Base-by-base conservation (phyloP, 169 alveolate species). In the Plasmodium gonderi region DNA sequence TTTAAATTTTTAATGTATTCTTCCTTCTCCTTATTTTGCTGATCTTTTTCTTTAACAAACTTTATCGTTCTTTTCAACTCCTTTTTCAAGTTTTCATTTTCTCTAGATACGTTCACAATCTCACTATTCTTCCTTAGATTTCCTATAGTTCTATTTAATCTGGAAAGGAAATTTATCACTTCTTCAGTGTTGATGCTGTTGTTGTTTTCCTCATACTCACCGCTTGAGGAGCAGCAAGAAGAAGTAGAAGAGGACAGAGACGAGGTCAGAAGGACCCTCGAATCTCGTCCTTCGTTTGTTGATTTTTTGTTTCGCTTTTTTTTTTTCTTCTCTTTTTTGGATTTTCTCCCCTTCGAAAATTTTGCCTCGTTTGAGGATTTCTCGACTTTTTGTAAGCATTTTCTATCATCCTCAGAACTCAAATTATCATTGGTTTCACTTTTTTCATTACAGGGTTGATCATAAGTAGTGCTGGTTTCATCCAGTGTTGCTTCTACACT, bases 1-100 rank as follows among this genome's bases (percentile, higher is more conserved):
- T 83, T 83, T 72, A 83, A 31, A 36, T 1, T 64, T 72, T 45
- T 72, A 60, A 72, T 38, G 0, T 47, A 23, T 5, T 69, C 64
- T 33, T 83, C 83, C 0, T 45, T 31, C 64, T 83, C 23, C 31
- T 26, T 83, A 36, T 65, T 44, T 65, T 80, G 44, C 20, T 47
- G 47, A 20, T 65, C 79, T 11, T 29, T 40, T 80, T 11, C 42
- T 54, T 72, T 72, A 0, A 33, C 12, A 12, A 69, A 47, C 64
- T 47, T 83, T 36, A 69, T 3, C 23, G 36, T 60, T 44, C 64
- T 44, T 3, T 80, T 31, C 31, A 83, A n/a, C n/a, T 72, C 75
- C 3, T 26, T 69, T 60, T 69, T 47, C 33, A 47, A 42, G 0
- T 69, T 2, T 72, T 12, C 31, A 45, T 26, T 20, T 60, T 69